Base-by-base conservation (phyloP, 495 filamentous ascomycete genomes). In the Xeromyces bisporus region DNA sequence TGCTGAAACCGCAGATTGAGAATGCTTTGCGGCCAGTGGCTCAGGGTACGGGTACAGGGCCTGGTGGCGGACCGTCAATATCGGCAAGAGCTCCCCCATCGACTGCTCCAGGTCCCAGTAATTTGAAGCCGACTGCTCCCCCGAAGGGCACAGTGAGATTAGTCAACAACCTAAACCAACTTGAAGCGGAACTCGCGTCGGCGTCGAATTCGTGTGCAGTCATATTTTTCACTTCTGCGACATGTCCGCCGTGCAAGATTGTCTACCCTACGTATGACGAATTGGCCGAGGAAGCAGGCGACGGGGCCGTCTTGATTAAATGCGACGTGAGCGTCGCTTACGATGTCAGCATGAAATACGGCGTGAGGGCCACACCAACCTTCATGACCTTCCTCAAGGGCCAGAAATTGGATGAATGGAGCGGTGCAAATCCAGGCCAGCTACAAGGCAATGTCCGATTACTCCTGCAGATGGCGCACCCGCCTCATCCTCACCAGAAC, bases 161-260 rank as follows among this genome's bases (percentile, higher is more conserved):
- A 20, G 66, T 66, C 21, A 69, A 51, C 23, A 64, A 50, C 25
- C 44, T 79, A 5, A 41, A 46, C 2, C 69, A 79, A 26, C 52
- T 94, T 0, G 62, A 84, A 7, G 45, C 47, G 12, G 49, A 76
- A 7, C 54, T 93, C 3, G 46, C 56, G 2, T 54, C 58, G 17
- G 74, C 77, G 6, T 59, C 66, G 12, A 54, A 64, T 11, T 67
- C 73, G 1, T 85, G 79, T 39, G 80, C 82, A 3, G 73, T 89
- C 18, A 65, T 93, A 37, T 96, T 93, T 64, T 96, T 96, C 54
- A 94, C 87, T 2, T 86, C 79, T 7, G 64, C 79, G 2, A 89
- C 75, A 16, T 94, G 87, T 44, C 69, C 74, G 1, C 84, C 87
- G 2, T 94, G 87, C 66, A 83, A 75, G 51, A 53, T 69, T 9